Evolutionary conservation across 352 stramenopile genomes (phyloP).

Genomic region (Phytophthora nicotianae): DNA sequence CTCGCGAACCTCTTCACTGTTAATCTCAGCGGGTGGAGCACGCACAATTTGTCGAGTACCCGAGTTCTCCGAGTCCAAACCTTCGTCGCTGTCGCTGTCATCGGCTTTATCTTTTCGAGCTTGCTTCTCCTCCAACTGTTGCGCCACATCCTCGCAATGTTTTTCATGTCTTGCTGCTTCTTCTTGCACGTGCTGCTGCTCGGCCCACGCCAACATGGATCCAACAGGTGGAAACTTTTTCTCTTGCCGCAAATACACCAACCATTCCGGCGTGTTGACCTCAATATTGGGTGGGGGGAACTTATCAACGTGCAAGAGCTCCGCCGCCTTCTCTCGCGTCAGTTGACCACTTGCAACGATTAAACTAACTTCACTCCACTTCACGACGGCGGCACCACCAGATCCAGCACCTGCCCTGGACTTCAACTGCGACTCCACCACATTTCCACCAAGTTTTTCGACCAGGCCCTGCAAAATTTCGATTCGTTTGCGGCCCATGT

Average conservation of each 20-base stretch:
- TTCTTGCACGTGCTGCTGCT: slow-evolving; percentile 38
- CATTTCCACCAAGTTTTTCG: slow-evolving; percentile 48
- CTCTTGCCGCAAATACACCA: slow-evolving; percentile 55
- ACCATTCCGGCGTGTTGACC: slow-evolving; percentile 67
- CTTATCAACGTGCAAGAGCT: slow-evolving; percentile 34
- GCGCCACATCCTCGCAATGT: slow-evolving; percentile 29
- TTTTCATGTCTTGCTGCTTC: slow-evolving; percentile 35
- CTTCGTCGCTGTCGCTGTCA: slow-evolving; percentile 51
- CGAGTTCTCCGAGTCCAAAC: slow-evolving; percentile 49
- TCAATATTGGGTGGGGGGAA: slow-evolving; percentile 44
- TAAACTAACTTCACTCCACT: slow-evolving; percentile 54
- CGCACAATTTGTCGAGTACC: slow-evolving; percentile 49
- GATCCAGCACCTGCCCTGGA: slow-evolving; percentile 9
- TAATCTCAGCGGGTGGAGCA: slow-evolving; percentile 35
- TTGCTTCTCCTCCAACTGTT: slow-evolving; percentile 19
- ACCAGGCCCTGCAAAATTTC: slow-evolving; percentile 71
- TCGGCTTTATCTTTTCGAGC: slow-evolving; percentile 18
- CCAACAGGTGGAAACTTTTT: slow-evolving; percentile 40
- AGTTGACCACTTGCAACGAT: slow-evolving; percentile 55
- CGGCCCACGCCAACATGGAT: slow-evolving; percentile 44
- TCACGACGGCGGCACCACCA: slow-evolving; percentile 14
- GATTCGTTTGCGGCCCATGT: slow-evolving; percentile 71
- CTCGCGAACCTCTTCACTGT: slow-evolving; percentile 42
- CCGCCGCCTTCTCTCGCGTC: slow-evolving; percentile 36
- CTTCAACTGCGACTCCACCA: slow-evolving; percentile 31